Conservation (phyloP, 805 yeast genomes). For the Ogataea pilisensis region DNA sequence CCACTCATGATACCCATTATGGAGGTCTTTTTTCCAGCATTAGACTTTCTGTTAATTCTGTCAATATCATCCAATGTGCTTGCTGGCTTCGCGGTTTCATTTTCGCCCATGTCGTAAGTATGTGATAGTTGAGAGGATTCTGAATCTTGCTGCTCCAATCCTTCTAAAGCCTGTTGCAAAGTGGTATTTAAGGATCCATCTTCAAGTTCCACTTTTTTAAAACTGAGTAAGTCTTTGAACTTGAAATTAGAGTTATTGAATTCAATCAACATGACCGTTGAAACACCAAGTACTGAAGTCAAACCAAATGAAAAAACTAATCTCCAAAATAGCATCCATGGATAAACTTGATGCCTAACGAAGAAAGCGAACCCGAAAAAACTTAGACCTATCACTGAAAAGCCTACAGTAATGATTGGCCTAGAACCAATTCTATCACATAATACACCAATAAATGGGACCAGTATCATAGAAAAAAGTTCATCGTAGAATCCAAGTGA, state of each 20-base stretch:
- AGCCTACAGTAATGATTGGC: constrained; percentile 45
- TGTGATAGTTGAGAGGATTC: neutral
- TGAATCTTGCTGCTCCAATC: constrained; percentile 3
- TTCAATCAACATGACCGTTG: constrained; percentile 47
- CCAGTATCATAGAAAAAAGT: constrained; percentile 43
- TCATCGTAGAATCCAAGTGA: constrained; percentile 57
- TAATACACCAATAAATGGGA: constrained; percentile 62
- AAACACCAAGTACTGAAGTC: constrained; percentile 40
- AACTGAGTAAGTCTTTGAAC: constrained; percentile 24
- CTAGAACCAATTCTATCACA: constrained; percentile 63
- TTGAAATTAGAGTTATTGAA: constrained; percentile 40
- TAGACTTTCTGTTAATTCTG: constrained; percentile 22
- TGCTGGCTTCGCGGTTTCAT: constrained; percentile 2
- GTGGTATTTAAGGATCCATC: constrained; percentile 6
- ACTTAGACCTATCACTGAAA: constrained; percentile 43
- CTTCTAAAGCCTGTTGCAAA: constrained; percentile 18
- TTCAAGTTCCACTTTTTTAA: constrained; percentile 5
- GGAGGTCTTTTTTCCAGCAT: constrained; percentile 56
- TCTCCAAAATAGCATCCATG: constrained; percentile 48
- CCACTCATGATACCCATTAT: constrained; percentile 61
- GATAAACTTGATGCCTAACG: constrained; percentile 38
- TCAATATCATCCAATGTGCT: constrained; percentile 15
- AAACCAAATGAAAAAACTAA: constrained; percentile 61
- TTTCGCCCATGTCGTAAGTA: constrained; percentile 11
- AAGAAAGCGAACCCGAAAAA: constrained; percentile 46